A percentile compares a stretch with the other conserved stretches of the same genome.
phyloP scores from a whole-genome alignment of 495 filamentous ascomycete genomes.

The Cryomyces antarcticus region DNA sequence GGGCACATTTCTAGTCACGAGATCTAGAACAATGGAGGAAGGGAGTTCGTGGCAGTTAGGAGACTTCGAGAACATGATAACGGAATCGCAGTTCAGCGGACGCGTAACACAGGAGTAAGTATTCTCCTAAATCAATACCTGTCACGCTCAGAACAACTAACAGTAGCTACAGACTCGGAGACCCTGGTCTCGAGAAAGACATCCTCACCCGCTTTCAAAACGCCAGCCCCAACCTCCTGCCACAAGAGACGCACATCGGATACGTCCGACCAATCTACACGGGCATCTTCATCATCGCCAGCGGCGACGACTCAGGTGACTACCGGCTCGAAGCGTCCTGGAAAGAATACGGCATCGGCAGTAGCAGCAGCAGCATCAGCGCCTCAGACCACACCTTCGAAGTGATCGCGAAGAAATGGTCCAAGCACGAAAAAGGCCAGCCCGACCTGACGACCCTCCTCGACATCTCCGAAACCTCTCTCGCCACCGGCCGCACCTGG shows the following conservation, averaged over 20 bases:
- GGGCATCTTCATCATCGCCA: constrained; percentile 4
- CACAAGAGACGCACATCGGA: constrained; percentile 2
- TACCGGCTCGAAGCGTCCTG: constrained; percentile 4
- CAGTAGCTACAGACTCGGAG: constrained; percentile 3
- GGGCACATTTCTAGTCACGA: constrained; percentile 6
- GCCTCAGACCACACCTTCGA: background rate
- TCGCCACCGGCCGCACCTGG: background rate
- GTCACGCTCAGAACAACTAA: background rate
- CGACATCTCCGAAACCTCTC: no score
- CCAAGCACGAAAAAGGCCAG: constrained; percentile 6
- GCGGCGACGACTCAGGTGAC: constrained; percentile 1
- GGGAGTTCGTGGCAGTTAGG: constrained; percentile 1
- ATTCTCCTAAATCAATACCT: background rate
- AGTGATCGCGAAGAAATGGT: constrained; percentile 6
- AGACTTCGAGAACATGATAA: constrained; percentile 7
- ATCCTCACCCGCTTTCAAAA: background rate
- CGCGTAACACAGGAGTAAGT: constrained; percentile 11
- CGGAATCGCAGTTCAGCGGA: constrained; percentile 4
- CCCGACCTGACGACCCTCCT: background rate
- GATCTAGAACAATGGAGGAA: background rate
- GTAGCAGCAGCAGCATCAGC: background rate
- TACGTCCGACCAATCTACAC: constrained; percentile 7
- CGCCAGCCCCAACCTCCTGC: constrained; percentile 2
- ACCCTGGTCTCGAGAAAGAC: constrained; percentile 2
- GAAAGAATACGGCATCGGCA: background rate